These are phyloP conservation scores for Xylaria sp. DNA, from an alignment of 2,329 filamentous ascomycete genomes.

Conservation along the genomic window DNA sequence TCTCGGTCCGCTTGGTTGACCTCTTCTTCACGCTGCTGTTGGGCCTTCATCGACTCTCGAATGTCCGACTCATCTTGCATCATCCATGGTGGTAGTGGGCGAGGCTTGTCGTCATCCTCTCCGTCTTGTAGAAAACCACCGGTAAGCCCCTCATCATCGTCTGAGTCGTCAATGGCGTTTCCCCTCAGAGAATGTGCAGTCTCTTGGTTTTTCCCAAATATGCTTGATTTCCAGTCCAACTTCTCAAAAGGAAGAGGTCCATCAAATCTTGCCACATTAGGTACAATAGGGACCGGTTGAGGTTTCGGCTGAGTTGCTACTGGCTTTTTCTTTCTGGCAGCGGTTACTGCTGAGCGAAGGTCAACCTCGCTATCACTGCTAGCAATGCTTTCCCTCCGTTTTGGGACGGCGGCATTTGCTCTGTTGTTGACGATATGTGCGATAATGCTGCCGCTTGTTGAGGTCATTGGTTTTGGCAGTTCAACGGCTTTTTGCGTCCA, in stretches of 20 bases:
- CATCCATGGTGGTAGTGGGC: slow-evolving; percentile 83
- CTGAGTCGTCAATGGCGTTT: slow-evolving; percentile 14
- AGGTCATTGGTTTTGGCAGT: slow-evolving; percentile 62
- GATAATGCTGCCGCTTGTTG: slow-evolving; percentile 69
- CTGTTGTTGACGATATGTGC: slow-evolving; percentile 80
- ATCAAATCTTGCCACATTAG: slow-evolving; percentile 72
- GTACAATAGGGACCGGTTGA: slow-evolving; percentile 50
- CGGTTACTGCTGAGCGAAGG: slow-evolving; percentile 78
- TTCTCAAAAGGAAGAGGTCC: slow-evolving; percentile 94
- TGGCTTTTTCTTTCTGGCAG: slow-evolving; percentile 68
- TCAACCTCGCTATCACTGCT: slow-evolving; percentile 84
- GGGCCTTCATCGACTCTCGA: slow-evolving; percentile 69
- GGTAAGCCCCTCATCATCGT: slow-evolving; percentile 46
- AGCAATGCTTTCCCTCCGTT: slow-evolving; percentile 59
- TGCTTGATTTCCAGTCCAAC: slow-evolving; percentile 73
- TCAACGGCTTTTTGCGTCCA: slow-evolving; percentile 68
- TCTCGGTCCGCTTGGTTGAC: slow-evolving; percentile 73
- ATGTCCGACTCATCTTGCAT: slow-evolving; percentile 70
- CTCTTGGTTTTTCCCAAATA: slow-evolving; percentile 61
- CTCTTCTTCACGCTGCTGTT: slow-evolving; percentile 65
- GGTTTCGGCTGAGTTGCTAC: slow-evolving; percentile 45
- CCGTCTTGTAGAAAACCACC: slow-evolving; percentile 53
- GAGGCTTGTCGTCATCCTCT: slow-evolving; percentile 57
- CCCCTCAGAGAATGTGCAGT: slow-evolving; percentile 42
- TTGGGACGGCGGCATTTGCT: slow-evolving; percentile 70